phyloP scores from a whole-genome alignment of 331 rosid species.

The Quercus phellos region DNA sequence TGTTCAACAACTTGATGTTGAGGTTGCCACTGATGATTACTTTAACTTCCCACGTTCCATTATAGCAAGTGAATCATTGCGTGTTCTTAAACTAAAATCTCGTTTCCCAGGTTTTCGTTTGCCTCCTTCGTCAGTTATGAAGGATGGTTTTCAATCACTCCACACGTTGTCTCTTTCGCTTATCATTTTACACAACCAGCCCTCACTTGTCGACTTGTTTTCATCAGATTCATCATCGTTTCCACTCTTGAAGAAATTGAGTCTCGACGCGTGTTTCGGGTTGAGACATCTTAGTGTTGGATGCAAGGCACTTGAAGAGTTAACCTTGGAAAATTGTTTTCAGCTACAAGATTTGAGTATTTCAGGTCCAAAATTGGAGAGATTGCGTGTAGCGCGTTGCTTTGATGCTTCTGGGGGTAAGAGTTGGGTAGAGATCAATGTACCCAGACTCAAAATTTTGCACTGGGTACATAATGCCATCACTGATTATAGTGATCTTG shows the following conservation, averaged over 20 bases:
- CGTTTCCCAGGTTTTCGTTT: conserved; percentile 52
- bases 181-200: conserved; percentile 39
- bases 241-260: conserved; percentile 49
- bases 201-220: conserved; percentile 56
- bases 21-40: conserved; percentile 45
- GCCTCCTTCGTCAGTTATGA: conserved; percentile 63
- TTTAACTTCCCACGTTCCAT: conserved; percentile 73
- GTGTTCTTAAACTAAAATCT: conserved; percentile 45
- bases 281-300: conserved; percentile 43
- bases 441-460: conserved; percentile 39
- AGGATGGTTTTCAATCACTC: conserved; percentile 43
- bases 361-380: conserved; percentile 35
- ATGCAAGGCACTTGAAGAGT: conserved; percentile 43
- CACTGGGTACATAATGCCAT: conserved; percentile 57
- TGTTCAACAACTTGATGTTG: conserved; percentile 62
- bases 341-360: conserved; percentile 52
- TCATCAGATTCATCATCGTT: conserved; percentile 39
- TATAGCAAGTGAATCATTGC: conserved; percentile 42
- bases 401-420: conserved; percentile 37
- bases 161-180: conserved; percentile 43
- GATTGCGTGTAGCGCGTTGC: conserved; percentile 39
- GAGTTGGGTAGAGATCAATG: conserved; percentile 50
- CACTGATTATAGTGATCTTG: conserved; percentile 32
- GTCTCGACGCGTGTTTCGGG: conserved; percentile 46
- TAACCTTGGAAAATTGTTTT: conserved; percentile 46